A percentile compares a stretch with the other conserved stretches of the same genome.
phyloP scores from a whole-genome alignment of 1,284 basidiomycete genomes.

The Apiotrichum akiyoshidainum region DNA sequence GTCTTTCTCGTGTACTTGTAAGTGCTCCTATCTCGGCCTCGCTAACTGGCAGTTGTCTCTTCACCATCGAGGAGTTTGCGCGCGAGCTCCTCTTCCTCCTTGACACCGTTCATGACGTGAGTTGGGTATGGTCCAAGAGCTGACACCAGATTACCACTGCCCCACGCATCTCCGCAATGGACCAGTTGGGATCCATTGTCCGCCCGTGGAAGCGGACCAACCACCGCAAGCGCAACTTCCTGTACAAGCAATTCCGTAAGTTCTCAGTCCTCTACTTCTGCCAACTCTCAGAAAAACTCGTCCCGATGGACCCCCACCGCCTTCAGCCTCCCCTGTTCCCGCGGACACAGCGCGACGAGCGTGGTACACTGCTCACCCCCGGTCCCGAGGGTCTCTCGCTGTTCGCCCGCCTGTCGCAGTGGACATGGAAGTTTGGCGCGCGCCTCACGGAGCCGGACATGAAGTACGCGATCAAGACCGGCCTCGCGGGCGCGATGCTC shows the following conservation, averaged over 20 bases:
- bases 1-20: slow-evolving; percentile 88
- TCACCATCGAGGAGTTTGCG: slow-evolving; percentile 87
- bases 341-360: slow-evolving; percentile 72
- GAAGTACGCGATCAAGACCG: slow-evolving; percentile 85
- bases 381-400: slow-evolving; percentile 59
- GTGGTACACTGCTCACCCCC: slow-evolving; percentile 79
- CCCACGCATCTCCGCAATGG: slow-evolving; percentile 27
- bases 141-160: slow-evolving; percentile 34
- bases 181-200: slow-evolving; percentile 32
- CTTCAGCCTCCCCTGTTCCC: slow-evolving; percentile 68
- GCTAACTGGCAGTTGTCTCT: slow-evolving; percentile 73
- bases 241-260: slow-evolving; percentile 46
- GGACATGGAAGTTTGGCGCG: slow-evolving; percentile 71
- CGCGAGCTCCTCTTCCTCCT: slow-evolving; percentile 73
- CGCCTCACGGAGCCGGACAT: slow-evolving; percentile 70
- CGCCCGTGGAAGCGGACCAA: slow-evolving; percentile 11
- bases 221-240: slow-evolving; percentile 10
- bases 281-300: slow-evolving; percentile 58
- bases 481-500: slow-evolving; percentile 62
- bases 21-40: slow-evolving; percentile 33
- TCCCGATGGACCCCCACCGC: slow-evolving; percentile 59
- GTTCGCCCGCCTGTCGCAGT: slow-evolving; percentile 56
- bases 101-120: slow-evolving; percentile 67
- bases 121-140: not conserved
- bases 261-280: not conserved